Evolutionary conservation across 768 basidiomycete genomes (phyloP), one percentile per base, ranked within the genome.

Genomic region (Tubosaeta sp.): DNA sequence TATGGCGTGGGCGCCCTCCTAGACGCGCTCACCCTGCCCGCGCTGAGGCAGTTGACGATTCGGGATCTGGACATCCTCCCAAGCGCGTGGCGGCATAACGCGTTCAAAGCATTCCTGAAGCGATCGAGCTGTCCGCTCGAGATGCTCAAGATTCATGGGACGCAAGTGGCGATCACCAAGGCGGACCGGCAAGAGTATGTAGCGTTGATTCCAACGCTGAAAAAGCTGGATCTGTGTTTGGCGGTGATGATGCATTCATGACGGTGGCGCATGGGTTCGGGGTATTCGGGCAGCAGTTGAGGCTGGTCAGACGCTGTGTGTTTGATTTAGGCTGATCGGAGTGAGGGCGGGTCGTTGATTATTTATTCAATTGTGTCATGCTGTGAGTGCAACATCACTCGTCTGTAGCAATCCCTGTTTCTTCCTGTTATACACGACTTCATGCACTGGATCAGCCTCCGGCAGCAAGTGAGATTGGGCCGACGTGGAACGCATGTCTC

Each of bases 41-140:
- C 35, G 12, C 46, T 63, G 22, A 41, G 37, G 8, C 27, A 46
- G 11, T 48, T 63, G 43, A 45, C 52, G 33, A 43, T 59, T 16
- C 16, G 19, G 19, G 43, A 60, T 50, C 32, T 62, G n/a, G 59
- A 61, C 22, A 51, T 61, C 22, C 8, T 58, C n/a, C 59, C 59
- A 17, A 50, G 47, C 11, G 14, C 25, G 6, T 66, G 62, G 58
- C 52, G 35, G 29, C 48, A 57, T 10, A 22, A 41, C 7, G 47
- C 49, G 9, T 39, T 64, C 43, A 64, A 29, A 38, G 13, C 55
- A 19, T 66, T 65, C 14, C 12, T 65, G 25, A 19, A n/a, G 33
- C 50, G 64, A 4, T 66, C 61, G 14, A 6, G 6, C 27, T 66
- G 65, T 31, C 65, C 58, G 6, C 49, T 64, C 10, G 61, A 57